Evolutionary conservation across 2,329 filamentous ascomycete species (phyloP).

Genomic region (Aspergillus felis): DNA sequence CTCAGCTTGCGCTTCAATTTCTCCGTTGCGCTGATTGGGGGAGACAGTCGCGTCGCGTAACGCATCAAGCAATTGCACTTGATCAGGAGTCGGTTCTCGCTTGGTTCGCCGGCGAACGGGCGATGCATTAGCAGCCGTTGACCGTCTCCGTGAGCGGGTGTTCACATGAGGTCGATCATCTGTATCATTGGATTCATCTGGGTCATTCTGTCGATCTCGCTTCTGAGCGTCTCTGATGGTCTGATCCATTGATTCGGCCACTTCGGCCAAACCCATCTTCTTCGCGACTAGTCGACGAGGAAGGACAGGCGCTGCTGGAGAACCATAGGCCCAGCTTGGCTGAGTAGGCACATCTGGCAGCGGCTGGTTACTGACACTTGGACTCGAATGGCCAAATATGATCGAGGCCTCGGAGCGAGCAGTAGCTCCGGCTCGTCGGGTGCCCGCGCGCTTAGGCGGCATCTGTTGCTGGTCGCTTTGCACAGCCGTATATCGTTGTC

Average conservation of each 20-base stretch:
- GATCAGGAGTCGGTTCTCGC: constrained; percentile 33
- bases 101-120: constrained; percentile 18
- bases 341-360: constrained; percentile 37
- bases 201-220: constrained; percentile 21
- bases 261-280: constrained; percentile 26
- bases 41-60: constrained; percentile 26
- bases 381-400: constrained; percentile 17
- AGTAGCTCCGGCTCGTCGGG: constrained; percentile 13
- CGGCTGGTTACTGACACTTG: constrained; percentile 17
- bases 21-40: constrained; percentile 10
- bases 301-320: constrained; percentile 31
- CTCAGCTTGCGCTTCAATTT: constrained; percentile 2
- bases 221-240: constrained; percentile 22
- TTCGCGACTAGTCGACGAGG: constrained; percentile 32
- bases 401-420: constrained; percentile 11
- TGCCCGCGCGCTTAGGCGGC: constrained; percentile 23
- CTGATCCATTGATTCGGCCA: constrained; percentile 33
- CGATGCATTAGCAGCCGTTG: constrained; percentile 11
- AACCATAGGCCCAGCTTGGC: constrained; percentile 41
- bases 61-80: constrained; percentile 26
- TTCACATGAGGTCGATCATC: constrained; percentile 10
- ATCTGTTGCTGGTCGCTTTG: constrained; percentile 8
- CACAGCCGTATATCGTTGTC: neutral
- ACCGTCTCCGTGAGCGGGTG: constrained; percentile 9
- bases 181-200: constrained; percentile 8